Evolutionary conservation across 2,329 filamentous ascomycete species (phyloP).

Genomic region (Leptographium procerum): DNA sequence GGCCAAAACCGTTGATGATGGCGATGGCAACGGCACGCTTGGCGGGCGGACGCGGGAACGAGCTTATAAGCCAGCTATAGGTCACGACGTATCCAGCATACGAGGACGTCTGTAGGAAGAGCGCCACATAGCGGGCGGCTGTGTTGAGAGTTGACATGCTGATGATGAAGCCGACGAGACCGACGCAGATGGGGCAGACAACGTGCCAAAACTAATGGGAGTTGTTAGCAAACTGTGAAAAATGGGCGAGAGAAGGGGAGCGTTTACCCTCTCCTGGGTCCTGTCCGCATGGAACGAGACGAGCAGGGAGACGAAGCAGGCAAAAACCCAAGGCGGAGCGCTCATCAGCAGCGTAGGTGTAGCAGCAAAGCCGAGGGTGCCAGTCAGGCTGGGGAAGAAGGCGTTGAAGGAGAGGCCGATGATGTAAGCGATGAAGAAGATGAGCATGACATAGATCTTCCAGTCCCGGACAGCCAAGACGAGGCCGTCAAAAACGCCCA

Average conservation of each 20-base stretch:
- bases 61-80: slow-evolving; percentile 66
- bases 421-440: slow-evolving; percentile 1
- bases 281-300: slow-evolving; percentile 63
- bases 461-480: slow-evolving; percentile 46
- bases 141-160: slow-evolving; percentile 49
- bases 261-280: slow-evolving; percentile 44
- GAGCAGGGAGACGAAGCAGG: slow-evolving; percentile 47
- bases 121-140: slow-evolving; percentile 54
- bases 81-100: slow-evolving; percentile 58
- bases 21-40: slow-evolving; percentile 61
- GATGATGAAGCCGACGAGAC: slow-evolving; percentile 55
- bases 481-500: slow-evolving; percentile 39
- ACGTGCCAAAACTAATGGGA: slow-evolving; percentile 55
- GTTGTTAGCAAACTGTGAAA: neutral
- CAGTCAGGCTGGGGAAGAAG: slow-evolving; percentile 58
- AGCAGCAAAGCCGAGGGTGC: slow-evolving; percentile 50
- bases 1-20: slow-evolving; percentile 63
- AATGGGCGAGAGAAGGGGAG: neutral
- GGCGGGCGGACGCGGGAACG: slow-evolving; percentile 61
- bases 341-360: slow-evolving; percentile 52
- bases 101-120: slow-evolving; percentile 45
- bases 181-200: slow-evolving; percentile 47
- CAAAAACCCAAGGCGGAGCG: slow-evolving; percentile 53
- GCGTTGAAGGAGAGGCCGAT: slow-evolving; percentile 34
- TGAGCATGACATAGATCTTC: slow-evolving; percentile 52